A percentile compares a stretch with the other conserved stretches of the same genome.
Conservation (phyloP, 768 basidiomycete species). For the Termitomyces sp. region DNA sequence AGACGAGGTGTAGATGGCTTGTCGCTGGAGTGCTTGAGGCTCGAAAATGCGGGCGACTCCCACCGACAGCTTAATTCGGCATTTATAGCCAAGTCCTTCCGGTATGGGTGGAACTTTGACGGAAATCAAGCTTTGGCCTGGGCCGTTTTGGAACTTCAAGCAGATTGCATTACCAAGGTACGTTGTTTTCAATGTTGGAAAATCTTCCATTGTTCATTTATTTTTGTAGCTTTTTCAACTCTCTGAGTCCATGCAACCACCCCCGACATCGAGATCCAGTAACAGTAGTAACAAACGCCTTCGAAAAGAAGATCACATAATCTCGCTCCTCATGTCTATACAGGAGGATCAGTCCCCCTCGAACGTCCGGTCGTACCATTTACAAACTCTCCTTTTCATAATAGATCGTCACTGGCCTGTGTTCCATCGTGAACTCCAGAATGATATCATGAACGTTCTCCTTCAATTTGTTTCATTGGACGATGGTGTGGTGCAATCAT, state of each 20-base stretch:
- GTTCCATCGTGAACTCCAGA: slow-evolving; percentile 55
- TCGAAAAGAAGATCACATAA: slow-evolving; percentile 56
- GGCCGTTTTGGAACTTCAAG: slow-evolving; percentile 75
- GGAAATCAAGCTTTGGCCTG: slow-evolving; percentile 67
- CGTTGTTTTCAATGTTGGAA: slow-evolving; percentile 5
- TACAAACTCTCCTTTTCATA: slow-evolving; percentile 84
- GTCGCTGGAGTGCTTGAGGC: slow-evolving; percentile 57
- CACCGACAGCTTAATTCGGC: slow-evolving; percentile 23
- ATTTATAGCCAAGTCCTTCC: slow-evolving; percentile 64
- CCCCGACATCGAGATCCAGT: slow-evolving; percentile 16
- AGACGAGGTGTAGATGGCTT: slow-evolving; percentile 64
- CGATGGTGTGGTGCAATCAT: slow-evolving; percentile 67
- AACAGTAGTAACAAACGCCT: slow-evolving; percentile 42
- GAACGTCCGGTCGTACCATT: slow-evolving; percentile 38
- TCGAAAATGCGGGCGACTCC: slow-evolving; percentile 34
- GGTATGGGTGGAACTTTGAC: slow-evolving; percentile 71
- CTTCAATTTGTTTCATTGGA: slow-evolving; percentile 59
- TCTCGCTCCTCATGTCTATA: slow-evolving; percentile 47
- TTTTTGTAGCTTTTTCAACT: slow-evolving; percentile 51
- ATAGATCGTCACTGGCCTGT: slow-evolving; percentile 71
- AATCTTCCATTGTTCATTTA: slow-evolving; percentile 5
- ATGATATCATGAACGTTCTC: slow-evolving; percentile 50
- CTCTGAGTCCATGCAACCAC: slow-evolving; percentile 49
- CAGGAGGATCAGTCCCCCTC: slow-evolving; percentile 26
- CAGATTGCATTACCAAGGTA: slow-evolving; percentile 72